Conservation (phyloP, 768 basidiomycete species). For the Pisolithus albus region DNA sequence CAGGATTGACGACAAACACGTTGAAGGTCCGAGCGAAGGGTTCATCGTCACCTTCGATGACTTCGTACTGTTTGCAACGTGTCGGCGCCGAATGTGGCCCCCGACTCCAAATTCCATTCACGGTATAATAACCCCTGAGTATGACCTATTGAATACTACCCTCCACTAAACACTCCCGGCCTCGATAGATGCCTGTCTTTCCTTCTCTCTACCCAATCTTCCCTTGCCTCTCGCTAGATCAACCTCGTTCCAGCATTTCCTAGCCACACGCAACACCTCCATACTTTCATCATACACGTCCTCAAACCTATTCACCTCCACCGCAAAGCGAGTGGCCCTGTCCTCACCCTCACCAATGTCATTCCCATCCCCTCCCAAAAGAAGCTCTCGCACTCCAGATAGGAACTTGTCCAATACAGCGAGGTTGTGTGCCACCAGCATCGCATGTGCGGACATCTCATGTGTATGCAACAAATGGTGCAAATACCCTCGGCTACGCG, state of each 20-base stretch:
- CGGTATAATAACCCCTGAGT: background rate
- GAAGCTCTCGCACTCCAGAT: slow-evolving; percentile 41
- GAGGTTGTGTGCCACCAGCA: slow-evolving; percentile 73
- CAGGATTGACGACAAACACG: background rate
- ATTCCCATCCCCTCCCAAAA: slow-evolving; percentile 7
- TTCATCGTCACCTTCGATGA: background rate
- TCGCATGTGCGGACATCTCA: slow-evolving; percentile 80
- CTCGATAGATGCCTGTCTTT: slow-evolving; percentile 22
- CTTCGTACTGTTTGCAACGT: no score
- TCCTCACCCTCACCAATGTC: background rate
- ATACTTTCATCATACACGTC: slow-evolving; percentile 44
- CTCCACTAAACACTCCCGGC: background rate
- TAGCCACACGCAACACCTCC: slow-evolving; percentile 46
- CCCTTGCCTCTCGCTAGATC: slow-evolving; percentile 72
- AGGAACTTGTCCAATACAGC: slow-evolving; percentile 62
- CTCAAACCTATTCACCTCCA: slow-evolving; percentile 47
- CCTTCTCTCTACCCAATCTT: slow-evolving; percentile 58
- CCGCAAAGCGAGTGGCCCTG: slow-evolving; percentile 21
- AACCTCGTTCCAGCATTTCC: slow-evolving; percentile 53
- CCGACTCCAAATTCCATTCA: background rate
- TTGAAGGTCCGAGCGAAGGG: background rate
- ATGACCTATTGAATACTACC: background rate
- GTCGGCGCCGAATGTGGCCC: no score
- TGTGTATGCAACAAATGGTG: slow-evolving; percentile 85
- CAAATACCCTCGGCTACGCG: slow-evolving; percentile 55